These are phyloP conservation scores for Chytriomyces sp. DNA, from an alignment of 192 early-diverging fungal species.

Conservation along the genomic window DNA sequence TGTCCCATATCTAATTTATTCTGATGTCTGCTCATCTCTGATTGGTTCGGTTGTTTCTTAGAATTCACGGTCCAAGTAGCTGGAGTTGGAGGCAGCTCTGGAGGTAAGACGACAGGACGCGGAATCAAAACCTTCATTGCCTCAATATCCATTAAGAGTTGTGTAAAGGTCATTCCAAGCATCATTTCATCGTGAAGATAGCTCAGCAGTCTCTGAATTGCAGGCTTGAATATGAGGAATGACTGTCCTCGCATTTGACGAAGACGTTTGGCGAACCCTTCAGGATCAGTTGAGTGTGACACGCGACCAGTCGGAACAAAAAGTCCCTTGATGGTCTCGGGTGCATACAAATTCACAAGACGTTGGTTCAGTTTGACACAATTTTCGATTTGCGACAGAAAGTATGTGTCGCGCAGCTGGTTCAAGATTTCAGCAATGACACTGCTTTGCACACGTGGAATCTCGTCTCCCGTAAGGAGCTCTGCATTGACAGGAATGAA, in stretches of 20 bases:
- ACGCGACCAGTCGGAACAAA: not conserved
- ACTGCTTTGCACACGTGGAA: not conserved
- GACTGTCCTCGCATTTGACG: not conserved
- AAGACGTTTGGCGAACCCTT: not conserved
- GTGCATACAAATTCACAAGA: not conserved
- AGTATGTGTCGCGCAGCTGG: slow-evolving; percentile 1
- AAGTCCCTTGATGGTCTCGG: not conserved
- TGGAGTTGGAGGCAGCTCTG: not conserved
- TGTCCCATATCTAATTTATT: too few relatives aligned
- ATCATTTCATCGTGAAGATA: not conserved
- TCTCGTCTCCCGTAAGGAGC: not conserved
- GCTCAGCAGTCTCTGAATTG: not conserved
- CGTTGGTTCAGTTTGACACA: slow-evolving; percentile 9
- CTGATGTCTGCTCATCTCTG: too few relatives aligned
- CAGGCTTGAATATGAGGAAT: not conserved
- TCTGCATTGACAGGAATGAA: not conserved
- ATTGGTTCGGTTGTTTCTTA: not conserved
- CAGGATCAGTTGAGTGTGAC: not conserved
- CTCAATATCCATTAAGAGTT: not conserved
- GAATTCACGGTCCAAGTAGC: not conserved
- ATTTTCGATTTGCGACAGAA: slow-evolving; percentile 13
- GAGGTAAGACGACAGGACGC: not conserved
- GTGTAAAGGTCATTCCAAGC: not conserved
- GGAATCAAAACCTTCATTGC: not conserved
- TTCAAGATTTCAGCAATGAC: slow-evolving; percentile 9